Percentiles rank a stretch among this genome's conserved stretches.
Conservation (phyloP, 495 filamentous ascomycete genomes). For the Podospora comata region DNA sequence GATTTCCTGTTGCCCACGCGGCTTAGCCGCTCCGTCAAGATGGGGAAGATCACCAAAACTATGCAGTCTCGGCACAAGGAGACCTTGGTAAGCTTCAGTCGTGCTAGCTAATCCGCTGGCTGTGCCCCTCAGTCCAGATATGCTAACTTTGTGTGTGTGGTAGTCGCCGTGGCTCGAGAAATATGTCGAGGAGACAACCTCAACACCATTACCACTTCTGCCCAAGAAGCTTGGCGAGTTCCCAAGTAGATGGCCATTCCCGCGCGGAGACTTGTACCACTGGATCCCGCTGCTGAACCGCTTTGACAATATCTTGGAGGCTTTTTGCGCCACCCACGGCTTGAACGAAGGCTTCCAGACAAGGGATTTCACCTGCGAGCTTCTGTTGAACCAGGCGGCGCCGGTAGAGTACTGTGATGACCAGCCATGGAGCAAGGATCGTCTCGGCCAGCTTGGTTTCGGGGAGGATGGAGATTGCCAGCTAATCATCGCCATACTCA, state of each 20-base stretch:
- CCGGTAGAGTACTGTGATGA: constrained; percentile 39
- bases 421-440: constrained; percentile 40
- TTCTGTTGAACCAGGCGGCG: constrained; percentile 55
- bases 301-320: constrained; percentile 84
- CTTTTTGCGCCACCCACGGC: constrained; percentile 75
- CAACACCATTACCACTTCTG: constrained; percentile 69
- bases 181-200: constrained; percentile 66
- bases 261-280: constrained; percentile 95
- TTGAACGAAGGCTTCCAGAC: constrained; percentile 78
- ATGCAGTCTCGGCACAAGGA: constrained; percentile 90
- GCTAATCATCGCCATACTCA: constrained; percentile 72
- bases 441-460: constrained; percentile 59
- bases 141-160: constrained; percentile 6
- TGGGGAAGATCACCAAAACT: constrained; percentile 97
- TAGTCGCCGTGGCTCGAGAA: constrained; percentile 83
- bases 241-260: constrained; percentile 87
- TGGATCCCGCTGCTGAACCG: constrained; percentile 95
- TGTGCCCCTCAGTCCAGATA: constrained; percentile 11
- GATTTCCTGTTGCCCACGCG: constrained; percentile 42
- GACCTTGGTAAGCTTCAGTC: constrained; percentile 68
- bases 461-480: constrained; percentile 70
- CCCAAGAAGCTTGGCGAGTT: constrained; percentile 74
- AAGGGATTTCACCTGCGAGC: constrained; percentile 62
- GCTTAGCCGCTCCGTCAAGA: constrained; percentile 57
- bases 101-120: background rate